Percentiles rank a stretch among this genome's conserved stretches.
Evolutionary conservation across 768 basidiomycete species (phyloP).

Genomic region (Glaciozyma antarctica): DNA sequence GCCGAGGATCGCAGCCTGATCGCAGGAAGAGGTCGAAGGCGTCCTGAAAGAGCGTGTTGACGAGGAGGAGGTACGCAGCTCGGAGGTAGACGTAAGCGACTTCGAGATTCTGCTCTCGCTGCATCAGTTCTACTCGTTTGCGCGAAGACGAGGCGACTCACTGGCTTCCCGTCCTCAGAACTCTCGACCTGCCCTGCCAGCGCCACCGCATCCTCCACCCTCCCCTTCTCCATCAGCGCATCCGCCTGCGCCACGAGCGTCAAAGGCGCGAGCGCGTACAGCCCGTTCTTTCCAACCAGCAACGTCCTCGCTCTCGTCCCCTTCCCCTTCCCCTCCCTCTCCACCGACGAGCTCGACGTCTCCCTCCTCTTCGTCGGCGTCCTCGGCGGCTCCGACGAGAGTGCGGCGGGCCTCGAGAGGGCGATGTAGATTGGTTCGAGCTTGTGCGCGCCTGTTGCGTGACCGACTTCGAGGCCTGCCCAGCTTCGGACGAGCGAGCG

Average conservation of each 20-base stretch:
- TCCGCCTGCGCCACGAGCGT: conserved; percentile 31
- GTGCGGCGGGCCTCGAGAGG: not conserved
- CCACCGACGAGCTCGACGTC: not conserved
- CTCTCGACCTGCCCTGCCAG: conserved; percentile 8
- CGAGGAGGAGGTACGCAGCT: conserved; percentile 11
- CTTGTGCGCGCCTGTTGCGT: conserved; percentile 10
- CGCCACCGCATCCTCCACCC: conserved; percentile 17
- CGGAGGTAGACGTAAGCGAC: conserved; percentile 21
- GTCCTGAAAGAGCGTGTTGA: not conserved
- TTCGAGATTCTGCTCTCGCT: conserved; percentile 6
- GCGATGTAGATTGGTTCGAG: not conserved
- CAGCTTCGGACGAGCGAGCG: conserved; percentile 1
- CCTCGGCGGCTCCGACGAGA: not conserved
- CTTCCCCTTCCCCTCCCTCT: not conserved
- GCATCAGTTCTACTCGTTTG: not conserved
- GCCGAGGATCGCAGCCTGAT: conserved; percentile 12
- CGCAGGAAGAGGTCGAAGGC: conserved; percentile 15
- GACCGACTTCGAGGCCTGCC: conserved; percentile 9
- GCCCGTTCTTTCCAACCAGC: conserved; percentile 17
- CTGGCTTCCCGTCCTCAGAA: not conserved
- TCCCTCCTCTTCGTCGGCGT: conserved; percentile 2
- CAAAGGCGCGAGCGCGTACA: conserved; percentile 19
- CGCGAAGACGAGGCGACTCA: too few relatives aligned
- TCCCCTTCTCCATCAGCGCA: conserved; percentile 24
- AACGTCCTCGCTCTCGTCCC: conserved; percentile 4